Conservation (phyloP, 495 filamentous ascomycete genomes). For the Emericellopsis terricola region DNA sequence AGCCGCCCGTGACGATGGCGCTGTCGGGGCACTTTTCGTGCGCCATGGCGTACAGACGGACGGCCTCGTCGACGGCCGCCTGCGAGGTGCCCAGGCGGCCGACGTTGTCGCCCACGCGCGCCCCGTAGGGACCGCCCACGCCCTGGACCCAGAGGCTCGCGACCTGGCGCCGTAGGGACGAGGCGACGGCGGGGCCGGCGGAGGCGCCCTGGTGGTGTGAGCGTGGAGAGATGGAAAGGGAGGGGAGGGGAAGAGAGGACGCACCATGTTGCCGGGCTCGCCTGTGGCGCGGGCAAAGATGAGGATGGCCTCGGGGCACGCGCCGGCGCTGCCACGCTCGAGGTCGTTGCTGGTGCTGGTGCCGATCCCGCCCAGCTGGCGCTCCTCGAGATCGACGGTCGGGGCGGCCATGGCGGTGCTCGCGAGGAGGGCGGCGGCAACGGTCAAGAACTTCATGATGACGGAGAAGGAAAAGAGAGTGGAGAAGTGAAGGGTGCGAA, state of each 20-base stretch:
- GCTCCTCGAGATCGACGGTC: background rate
- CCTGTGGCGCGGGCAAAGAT: background rate
- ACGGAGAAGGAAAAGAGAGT: too few species aligned
- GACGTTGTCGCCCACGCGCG: background rate
- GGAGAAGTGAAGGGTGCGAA: too few species aligned
- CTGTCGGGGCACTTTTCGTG: background rate
- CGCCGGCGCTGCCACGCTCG: background rate
- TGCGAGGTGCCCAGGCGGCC: background rate
- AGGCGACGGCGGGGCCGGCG: background rate
- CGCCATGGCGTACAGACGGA: background rate
- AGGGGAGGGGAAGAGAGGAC: background rate
- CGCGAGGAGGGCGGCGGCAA: background rate
- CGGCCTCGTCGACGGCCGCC: background rate
- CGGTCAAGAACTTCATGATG: background rate
- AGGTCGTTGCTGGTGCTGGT: background rate
- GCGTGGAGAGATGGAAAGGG: too few species aligned
- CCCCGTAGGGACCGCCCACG: background rate
- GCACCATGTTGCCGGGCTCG: background rate
- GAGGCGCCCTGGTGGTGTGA: background rate
- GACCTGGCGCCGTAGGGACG: background rate
- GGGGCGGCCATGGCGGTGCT: background rate
- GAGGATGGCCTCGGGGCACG: background rate
- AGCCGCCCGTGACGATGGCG: constrained; percentile 3
- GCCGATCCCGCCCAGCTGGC: background rate
- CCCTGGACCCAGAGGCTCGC: background rate